These are phyloP conservation scores for Saccharum officinarum DNA, from an alignment of 176 grass and related monocot genomes.

Conservation along the genomic window DNA sequence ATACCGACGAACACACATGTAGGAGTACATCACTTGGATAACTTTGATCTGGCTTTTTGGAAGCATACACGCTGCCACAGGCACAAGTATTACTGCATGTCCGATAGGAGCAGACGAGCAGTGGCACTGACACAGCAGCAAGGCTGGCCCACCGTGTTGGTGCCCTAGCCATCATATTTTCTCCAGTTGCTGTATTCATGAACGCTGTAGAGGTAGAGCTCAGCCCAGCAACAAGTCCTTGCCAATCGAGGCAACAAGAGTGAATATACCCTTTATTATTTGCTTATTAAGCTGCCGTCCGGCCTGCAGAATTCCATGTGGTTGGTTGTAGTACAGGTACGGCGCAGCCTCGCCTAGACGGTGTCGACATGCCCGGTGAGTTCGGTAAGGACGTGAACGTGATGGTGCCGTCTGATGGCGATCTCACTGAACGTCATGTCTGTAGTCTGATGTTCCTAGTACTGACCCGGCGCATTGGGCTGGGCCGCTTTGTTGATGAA, in stretches of 20 bases:
- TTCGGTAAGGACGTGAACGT: not conserved
- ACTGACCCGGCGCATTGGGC: not conserved
- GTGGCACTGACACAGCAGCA: too few species aligned
- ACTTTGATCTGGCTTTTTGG: not conserved
- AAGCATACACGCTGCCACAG: not conserved
- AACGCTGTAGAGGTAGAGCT: not conserved
- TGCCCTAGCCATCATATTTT: not conserved
- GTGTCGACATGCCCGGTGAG: slow-evolving; percentile 1
- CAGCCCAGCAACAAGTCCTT: not conserved
- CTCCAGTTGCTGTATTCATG: not conserved
- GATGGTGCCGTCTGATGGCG: not conserved
- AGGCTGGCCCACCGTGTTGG: not conserved
- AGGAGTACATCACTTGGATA: not conserved
- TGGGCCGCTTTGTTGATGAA: not conserved
- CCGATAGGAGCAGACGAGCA: not conserved
- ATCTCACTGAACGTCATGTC: not conserved
- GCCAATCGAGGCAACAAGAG: not conserved
- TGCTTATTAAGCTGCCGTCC: too few species aligned
- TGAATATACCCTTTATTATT: too few species aligned
- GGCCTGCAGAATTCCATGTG: not conserved
- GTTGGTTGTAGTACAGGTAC: not conserved
- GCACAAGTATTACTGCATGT: not conserved
- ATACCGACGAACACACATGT: not conserved
- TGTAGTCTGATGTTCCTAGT: too few species aligned
- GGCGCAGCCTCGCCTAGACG: not conserved